Percentiles rank a stretch among this genome's conserved stretches.
Evolutionary conservation across 305 asterid species (phyloP).

Genomic region (Andrographis paniculata): DNA sequence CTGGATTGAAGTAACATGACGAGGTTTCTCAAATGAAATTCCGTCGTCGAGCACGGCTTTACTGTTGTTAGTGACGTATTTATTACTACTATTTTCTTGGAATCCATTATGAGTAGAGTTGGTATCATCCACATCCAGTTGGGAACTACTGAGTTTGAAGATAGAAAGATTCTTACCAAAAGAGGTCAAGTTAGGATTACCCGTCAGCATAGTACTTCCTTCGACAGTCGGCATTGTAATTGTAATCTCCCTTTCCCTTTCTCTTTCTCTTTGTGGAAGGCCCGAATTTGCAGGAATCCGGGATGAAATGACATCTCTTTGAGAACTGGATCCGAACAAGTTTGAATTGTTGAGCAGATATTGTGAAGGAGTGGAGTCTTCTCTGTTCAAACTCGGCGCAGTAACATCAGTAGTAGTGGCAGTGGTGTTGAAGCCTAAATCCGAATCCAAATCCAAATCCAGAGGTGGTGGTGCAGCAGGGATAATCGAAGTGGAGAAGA

Average conservation of each 20-base stretch:
- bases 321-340: no score
- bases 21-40: constrained; percentile 9
- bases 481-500: constrained; percentile 52
- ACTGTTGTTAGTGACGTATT: not conserved
- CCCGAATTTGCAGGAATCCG: not conserved
- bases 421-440: constrained; percentile 23
- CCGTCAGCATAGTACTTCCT: constrained; percentile 27
- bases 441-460: constrained; percentile 17
- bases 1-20: constrained; percentile 10
- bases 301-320: no score
- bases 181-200: constrained; percentile 24
- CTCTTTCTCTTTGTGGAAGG: constrained; percentile 14
- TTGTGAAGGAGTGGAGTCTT: no score
- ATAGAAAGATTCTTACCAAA: constrained; percentile 18
- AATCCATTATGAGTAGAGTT: no score
- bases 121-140: no score
- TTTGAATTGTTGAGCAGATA: no score
- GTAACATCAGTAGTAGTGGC: no score
- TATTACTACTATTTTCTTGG: no score
- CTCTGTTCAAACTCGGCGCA: no score
- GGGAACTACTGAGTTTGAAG: constrained; percentile 15
- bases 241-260: not conserved
- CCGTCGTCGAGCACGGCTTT: not conserved
- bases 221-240: constrained; percentile 3
- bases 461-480: constrained; percentile 28